Percentiles rank a stretch among this genome's conserved stretches.
These are phyloP conservation scores for Protoeuglena noctilucae DNA, from an alignment of 139 green algal species.

Conservation along the genomic window DNA sequence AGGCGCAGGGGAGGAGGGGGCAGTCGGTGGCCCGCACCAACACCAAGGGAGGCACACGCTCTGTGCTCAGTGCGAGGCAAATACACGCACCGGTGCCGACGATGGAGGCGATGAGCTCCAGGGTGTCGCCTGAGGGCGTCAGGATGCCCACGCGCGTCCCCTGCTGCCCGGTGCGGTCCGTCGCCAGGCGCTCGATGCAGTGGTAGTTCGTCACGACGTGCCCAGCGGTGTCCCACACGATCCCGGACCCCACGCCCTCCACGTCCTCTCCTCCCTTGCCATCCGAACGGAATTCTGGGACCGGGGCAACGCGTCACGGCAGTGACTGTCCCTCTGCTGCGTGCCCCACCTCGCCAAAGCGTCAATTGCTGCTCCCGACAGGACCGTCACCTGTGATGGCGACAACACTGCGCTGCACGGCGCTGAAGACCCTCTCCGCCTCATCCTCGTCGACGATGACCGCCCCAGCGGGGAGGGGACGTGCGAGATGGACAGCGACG, in stretches of 20 bases:
- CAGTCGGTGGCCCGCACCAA: too few relatives aligned
- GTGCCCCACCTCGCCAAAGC: too few relatives aligned
- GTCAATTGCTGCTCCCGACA: not conserved
- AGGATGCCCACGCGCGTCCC: not conserved
- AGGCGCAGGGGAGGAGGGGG: too few relatives aligned
- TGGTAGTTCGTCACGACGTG: constrained; percentile 46
- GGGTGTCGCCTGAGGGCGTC: not conserved
- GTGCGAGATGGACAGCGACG: too few relatives aligned
- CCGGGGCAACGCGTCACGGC: not conserved
- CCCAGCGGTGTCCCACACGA: constrained; percentile 31
- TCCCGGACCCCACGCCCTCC: constrained; percentile 24
- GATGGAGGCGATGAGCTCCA: not conserved
- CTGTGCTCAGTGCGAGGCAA: too few relatives aligned
- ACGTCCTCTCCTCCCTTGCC: not conserved
- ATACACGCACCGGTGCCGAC: too few relatives aligned
- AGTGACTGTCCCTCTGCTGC: not conserved
- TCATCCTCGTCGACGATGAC: not conserved
- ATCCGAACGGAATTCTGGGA: not conserved
- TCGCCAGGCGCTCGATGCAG: constrained; percentile 16
- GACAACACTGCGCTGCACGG: not conserved
- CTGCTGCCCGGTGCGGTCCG: constrained; percentile 13
- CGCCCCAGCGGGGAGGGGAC: too few relatives aligned
- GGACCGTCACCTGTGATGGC: not conserved
- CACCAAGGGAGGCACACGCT: too few relatives aligned
- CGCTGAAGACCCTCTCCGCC: not conserved